Evolutionary conservation across 805 yeast species (phyloP).

Genomic region (Cyberlindnera samutprakarnensis): DNA sequence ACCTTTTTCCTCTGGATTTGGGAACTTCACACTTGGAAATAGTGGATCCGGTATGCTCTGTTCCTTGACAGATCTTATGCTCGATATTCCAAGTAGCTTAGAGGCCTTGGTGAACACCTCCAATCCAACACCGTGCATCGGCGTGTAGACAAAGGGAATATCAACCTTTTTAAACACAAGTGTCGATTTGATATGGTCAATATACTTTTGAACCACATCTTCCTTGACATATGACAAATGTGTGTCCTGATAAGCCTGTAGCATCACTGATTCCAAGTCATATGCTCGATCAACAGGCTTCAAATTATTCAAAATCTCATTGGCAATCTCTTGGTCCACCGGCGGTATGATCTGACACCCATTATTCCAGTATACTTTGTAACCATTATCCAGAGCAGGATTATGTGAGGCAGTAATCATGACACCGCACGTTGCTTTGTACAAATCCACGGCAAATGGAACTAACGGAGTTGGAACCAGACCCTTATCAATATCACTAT

Average conservation of each 20-base stretch:
- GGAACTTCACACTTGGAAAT: slow-evolving; percentile 81
- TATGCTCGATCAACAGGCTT: slow-evolving; percentile 51
- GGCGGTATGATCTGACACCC: slow-evolving; percentile 98
- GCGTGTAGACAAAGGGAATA: slow-evolving; percentile 70
- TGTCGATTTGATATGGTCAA: slow-evolving; percentile 23
- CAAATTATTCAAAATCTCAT: slow-evolving; percentile 50
- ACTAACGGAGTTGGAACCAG: slow-evolving; percentile 84
- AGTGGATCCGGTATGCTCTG: slow-evolving; percentile 78
- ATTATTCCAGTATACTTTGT: slow-evolving; percentile 86
- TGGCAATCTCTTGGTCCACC: slow-evolving; percentile 69
- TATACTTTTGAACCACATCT: slow-evolving; percentile 36
- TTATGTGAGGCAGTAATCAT: slow-evolving; percentile 92
- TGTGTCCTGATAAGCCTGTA: slow-evolving; percentile 17
- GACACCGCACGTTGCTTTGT: slow-evolving; percentile 67
- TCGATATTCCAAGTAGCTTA: slow-evolving; percentile 27
- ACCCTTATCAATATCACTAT: slow-evolving; percentile 17
- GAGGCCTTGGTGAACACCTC: slow-evolving; percentile 44
- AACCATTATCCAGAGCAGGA: slow-evolving; percentile 84
- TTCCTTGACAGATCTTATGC: slow-evolving; percentile 39
- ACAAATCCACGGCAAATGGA: slow-evolving; percentile 71
- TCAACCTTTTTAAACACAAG: slow-evolving; percentile 25
- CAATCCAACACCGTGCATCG: slow-evolving; percentile 93
- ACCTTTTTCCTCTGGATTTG: slow-evolving; percentile 94
- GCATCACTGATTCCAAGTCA: slow-evolving; percentile 35
- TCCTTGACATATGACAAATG: slow-evolving; percentile 33